phyloP scores from a whole-genome alignment of 192 early-diverging fungal species.

The Blastocladiella britannica region DNA sequence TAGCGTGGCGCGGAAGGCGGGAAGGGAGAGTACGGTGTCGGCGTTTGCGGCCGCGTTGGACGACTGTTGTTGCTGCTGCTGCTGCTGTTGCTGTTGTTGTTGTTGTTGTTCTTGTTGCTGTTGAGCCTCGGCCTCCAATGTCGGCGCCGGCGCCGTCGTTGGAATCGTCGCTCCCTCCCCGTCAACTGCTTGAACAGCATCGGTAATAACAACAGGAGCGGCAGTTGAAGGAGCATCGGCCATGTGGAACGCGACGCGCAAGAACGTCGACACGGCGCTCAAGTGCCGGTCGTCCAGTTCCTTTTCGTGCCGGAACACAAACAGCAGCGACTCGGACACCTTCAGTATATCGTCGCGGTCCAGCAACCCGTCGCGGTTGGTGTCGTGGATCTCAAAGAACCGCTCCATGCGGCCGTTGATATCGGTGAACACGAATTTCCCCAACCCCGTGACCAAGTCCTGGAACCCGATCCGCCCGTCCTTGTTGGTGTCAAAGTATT shows the following conservation, averaged over 20 bases:
- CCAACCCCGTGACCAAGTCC: constrained; percentile 57
- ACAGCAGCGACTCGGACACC: constrained; percentile 67
- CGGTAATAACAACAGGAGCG: too few species aligned
- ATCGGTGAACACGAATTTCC: constrained; percentile 51
- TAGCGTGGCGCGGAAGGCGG: neutral
- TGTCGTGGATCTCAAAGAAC: constrained; percentile 68
- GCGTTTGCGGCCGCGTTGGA: constrained; percentile 2
- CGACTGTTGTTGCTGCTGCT: too few species aligned
- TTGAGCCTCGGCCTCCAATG: too few species aligned
- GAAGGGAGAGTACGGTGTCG: too few species aligned
- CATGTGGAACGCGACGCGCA: constrained; percentile 40
- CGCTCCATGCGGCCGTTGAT: constrained; percentile 51
- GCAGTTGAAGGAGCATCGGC: constrained; percentile 12
- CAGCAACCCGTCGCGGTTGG: constrained; percentile 37
- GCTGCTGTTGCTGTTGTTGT: too few species aligned
- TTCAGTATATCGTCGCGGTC: constrained; percentile 59
- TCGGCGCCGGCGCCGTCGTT: neutral
- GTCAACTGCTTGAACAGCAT: too few species aligned
- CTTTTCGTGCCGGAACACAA: constrained; percentile 37
- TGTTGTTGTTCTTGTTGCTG: too few species aligned
- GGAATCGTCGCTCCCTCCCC: neutral
- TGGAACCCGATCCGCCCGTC: constrained; percentile 46
- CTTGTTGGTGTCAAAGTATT: constrained; percentile 25
- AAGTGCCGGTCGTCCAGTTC: constrained; percentile 28
- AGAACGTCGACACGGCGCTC: constrained; percentile 29